These are phyloP conservation scores for Sarocladium brachiariae DNA, from an alignment of 2,329 filamentous ascomycete genomes.

Conservation along the genomic window DNA sequence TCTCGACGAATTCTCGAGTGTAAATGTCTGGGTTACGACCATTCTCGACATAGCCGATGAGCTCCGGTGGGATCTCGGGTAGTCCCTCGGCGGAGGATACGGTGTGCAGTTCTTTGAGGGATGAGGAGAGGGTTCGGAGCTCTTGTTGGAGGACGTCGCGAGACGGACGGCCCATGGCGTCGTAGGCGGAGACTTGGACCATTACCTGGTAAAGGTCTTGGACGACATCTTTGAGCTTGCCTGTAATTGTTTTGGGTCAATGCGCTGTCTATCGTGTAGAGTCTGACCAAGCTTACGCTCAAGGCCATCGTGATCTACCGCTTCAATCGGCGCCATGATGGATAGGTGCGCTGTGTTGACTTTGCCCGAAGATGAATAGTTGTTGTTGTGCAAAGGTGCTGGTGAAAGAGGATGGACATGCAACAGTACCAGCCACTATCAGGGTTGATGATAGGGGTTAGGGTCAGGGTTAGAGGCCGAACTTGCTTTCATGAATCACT, in stretches of 20 bases:
- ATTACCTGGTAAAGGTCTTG: slow-evolving; percentile 58
- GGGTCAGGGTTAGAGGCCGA: neutral
- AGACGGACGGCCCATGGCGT: slow-evolving; percentile 42
- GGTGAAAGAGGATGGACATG: no score
- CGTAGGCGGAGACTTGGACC: slow-evolving; percentile 57
- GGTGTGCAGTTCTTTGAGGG: slow-evolving; percentile 31
- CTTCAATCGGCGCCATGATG: slow-evolving; percentile 36
- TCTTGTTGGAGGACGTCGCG: slow-evolving; percentile 50
- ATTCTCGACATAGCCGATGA: slow-evolving; percentile 63
- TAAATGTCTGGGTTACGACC: slow-evolving; percentile 69
- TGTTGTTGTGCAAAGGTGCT: no score
- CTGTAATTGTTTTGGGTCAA: slow-evolving; percentile 24
- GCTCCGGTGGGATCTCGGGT: slow-evolving; percentile 52
- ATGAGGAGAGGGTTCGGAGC: slow-evolving; percentile 36
- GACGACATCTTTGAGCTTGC: slow-evolving; percentile 54
- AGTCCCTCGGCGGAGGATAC: slow-evolving; percentile 37
- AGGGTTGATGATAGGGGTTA: neutral
- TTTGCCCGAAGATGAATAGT: neutral
- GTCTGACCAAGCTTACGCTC: slow-evolving; percentile 26
- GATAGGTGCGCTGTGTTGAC: neutral
- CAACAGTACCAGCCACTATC: no score
- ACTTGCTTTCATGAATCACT: no score
- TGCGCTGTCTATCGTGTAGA: neutral
- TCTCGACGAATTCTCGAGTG: slow-evolving; percentile 66
- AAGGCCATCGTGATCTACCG: slow-evolving; percentile 29